Evolutionary conservation across 495 filamentous ascomycete genomes (phyloP).

Genomic region (Penicillium parvum): DNA sequence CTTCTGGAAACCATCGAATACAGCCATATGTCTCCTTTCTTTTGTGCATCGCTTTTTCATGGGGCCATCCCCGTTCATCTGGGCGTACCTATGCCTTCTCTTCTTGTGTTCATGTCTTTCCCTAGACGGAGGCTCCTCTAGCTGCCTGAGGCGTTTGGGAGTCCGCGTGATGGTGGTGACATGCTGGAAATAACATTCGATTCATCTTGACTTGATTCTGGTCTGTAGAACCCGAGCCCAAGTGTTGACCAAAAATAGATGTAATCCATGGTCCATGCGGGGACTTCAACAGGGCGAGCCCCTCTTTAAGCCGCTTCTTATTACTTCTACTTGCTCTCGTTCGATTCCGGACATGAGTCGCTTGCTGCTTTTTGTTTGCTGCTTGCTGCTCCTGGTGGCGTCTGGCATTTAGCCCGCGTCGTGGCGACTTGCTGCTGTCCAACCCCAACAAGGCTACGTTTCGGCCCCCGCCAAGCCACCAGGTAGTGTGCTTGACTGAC

Average conservation of each 20-base stretch:
- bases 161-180: slow-evolving; percentile 13
- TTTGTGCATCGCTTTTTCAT: slow-evolving; percentile 8
- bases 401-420: background rate
- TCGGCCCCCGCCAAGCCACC: slow-evolving; percentile 20
- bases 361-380: background rate
- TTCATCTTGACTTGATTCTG: too few species aligned
- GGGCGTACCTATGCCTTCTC: slow-evolving; percentile 18
- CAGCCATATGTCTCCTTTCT: slow-evolving; percentile 2
- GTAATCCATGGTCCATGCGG: background rate
- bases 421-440: slow-evolving; percentile 4
- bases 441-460: slow-evolving; percentile 1
- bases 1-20: too few species aligned
- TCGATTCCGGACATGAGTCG: background rate
- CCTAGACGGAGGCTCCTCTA: slow-evolving; percentile 16
- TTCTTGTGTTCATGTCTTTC: slow-evolving; percentile 17
- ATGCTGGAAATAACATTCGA: slow-evolving; percentile 14
- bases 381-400: background rate
- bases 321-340: too few species aligned
- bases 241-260: too few species aligned
- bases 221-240: too few species aligned
- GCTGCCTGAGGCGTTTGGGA: slow-evolving; percentile 24
- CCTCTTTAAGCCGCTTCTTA: background rate
- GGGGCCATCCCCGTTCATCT: slow-evolving; percentile 8
- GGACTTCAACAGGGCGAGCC: background rate
- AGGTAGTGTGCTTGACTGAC: slow-evolving; percentile 2